Conservation (phyloP, 768 basidiomycete species). For the Auriscalpium vulgare region DNA sequence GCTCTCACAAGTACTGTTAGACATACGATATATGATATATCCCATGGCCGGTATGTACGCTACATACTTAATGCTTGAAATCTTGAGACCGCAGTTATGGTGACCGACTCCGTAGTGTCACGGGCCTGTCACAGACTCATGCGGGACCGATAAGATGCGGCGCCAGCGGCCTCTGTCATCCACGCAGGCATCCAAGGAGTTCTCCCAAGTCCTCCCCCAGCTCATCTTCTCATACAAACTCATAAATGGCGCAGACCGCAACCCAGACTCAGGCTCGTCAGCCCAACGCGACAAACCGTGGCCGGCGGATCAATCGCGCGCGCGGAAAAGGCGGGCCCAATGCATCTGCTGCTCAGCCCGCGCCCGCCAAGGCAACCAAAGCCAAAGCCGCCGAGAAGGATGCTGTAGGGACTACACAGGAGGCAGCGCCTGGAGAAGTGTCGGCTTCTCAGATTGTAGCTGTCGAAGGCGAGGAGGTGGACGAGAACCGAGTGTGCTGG, state of each 20-base stretch:
- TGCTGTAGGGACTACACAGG: background rate
- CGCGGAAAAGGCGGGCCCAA: background rate
- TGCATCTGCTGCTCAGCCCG: background rate
- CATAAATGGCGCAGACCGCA: background rate
- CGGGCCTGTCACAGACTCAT: no score
- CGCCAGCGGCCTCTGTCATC: no score
- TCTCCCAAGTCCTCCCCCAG: no score
- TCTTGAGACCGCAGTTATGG: no score
- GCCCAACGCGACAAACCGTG: background rate
- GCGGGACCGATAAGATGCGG: no score
- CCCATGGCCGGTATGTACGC: no score
- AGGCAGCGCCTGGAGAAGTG: conserved; percentile 1
- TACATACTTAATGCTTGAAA: no score
- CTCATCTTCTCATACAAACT: no score
- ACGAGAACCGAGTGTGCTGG: conserved; percentile 59
- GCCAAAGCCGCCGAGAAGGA: background rate
- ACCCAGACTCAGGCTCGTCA: background rate
- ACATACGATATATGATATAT: no score
- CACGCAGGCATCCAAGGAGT: no score
- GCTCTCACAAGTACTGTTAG: no score
- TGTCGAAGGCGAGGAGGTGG: conserved; percentile 13
- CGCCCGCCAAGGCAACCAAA: background rate
- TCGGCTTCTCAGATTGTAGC: background rate
- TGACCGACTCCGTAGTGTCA: no score
- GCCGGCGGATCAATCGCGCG: background rate